Evolutionary conservation across 345 rosid species (phyloP).

Genomic region (Rhodamnia rubescens): DNA sequence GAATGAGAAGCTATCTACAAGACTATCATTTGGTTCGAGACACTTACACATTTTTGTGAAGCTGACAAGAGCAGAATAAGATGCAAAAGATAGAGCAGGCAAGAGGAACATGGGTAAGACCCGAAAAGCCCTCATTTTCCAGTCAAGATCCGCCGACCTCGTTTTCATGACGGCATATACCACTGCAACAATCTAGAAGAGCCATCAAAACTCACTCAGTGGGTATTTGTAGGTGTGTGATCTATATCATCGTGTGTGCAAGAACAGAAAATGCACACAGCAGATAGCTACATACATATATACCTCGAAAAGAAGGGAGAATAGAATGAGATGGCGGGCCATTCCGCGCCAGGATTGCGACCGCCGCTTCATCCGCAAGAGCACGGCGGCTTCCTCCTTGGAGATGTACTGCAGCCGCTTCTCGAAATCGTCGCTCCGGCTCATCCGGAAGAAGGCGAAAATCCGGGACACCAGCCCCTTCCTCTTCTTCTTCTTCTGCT

Average conservation of each 20-base stretch:
- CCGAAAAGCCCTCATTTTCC: conserved; percentile 40
- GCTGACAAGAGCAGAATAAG: conserved; percentile 21
- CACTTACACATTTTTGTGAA: conserved; percentile 32
- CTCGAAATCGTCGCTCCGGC: conserved; percentile 70
- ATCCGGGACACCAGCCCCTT: conserved; percentile 63
- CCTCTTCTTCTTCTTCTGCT: conserved; percentile 25
- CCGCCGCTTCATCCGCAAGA: conserved; percentile 56
- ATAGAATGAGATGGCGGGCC: conserved; percentile 45
- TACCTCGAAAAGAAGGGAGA: conserved; percentile 74
- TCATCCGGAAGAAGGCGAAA: conserved; percentile 43
- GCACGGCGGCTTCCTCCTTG: conserved; percentile 73
- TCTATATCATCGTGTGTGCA: neutral
- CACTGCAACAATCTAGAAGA: conserved; percentile 24
- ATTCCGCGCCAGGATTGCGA: conserved; percentile 53
- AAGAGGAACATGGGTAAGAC: conserved; percentile 38
- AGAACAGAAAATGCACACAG: neutral
- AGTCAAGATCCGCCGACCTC: conserved; percentile 29
- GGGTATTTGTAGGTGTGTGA: neutral
- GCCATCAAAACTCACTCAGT: neutral
- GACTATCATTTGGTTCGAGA: neutral
- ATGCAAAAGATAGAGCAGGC: conserved; percentile 25
- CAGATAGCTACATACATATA: neutral
- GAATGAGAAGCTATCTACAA: neutral
- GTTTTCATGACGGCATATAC: conserved; percentile 32
- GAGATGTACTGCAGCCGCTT: conserved; percentile 73